Percentiles rank a stretch among this genome's conserved stretches.
These are phyloP conservation scores for Penicillium coprophilum DNA, from an alignment of 495 filamentous ascomycete genomes.

Conservation along the genomic window DNA sequence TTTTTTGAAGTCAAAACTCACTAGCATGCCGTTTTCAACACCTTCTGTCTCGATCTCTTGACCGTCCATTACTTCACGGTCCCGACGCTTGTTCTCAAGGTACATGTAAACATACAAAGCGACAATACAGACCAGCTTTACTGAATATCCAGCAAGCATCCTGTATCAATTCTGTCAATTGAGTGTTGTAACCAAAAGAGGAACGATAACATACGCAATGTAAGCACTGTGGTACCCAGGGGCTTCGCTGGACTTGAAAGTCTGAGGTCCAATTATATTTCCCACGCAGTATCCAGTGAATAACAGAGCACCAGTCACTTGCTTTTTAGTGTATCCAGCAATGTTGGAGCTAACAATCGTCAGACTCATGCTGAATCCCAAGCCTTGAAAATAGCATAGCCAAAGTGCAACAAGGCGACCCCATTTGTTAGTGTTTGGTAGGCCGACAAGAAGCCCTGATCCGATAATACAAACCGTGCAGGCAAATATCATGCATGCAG, in stretches of 20 bases:
- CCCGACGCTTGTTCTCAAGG: constrained; percentile 52
- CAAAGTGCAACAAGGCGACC: constrained; percentile 54
- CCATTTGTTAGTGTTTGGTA: constrained; percentile 52
- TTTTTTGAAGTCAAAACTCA: constrained; percentile 10
- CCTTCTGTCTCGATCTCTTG: constrained; percentile 45
- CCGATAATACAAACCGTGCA: constrained; percentile 59
- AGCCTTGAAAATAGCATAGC: constrained; percentile 54
- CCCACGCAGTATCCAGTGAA: constrained; percentile 44
- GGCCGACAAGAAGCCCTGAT: constrained; percentile 51
- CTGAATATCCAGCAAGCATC: constrained; percentile 53
- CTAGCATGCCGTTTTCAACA: constrained; percentile 53
- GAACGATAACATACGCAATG: constrained; percentile 38
- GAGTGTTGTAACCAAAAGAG: background rate
- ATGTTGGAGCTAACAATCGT: constrained; percentile 48
- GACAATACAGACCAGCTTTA: constrained; percentile 49
- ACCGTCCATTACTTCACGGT: constrained; percentile 40
- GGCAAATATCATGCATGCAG: constrained; percentile 35
- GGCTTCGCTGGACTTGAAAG: constrained; percentile 52
- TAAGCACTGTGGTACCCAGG: constrained; percentile 57
- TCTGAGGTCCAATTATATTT: constrained; percentile 53
- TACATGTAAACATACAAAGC: constrained; percentile 55
- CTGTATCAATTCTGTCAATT: constrained; percentile 13
- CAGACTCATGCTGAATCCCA: constrained; percentile 49
- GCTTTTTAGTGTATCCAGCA: constrained; percentile 58
- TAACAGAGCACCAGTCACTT: constrained; percentile 50